Evolutionary conservation across 257 asterid species (phyloP).

Genomic region (Oldenlandia corymbosa): DNA sequence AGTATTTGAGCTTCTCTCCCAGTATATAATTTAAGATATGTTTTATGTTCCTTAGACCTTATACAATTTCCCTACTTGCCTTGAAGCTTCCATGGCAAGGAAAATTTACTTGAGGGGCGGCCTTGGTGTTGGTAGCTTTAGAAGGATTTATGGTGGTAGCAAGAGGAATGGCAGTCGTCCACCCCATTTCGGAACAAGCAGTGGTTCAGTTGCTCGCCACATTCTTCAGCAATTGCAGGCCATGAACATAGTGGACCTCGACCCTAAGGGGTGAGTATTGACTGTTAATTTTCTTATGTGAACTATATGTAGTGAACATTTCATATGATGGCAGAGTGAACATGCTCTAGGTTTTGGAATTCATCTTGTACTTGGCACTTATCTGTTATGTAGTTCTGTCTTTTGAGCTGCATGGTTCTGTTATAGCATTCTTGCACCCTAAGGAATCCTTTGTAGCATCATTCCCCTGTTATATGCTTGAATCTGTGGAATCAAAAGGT

Average conservation of each 20-base stretch:
- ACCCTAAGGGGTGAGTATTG: constrained; percentile 65
- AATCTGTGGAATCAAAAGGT: neutral
- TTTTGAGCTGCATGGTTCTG: neutral
- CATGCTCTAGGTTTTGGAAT: neutral
- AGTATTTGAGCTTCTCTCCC: neutral
- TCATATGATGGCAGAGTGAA: neutral
- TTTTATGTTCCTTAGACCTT: neutral
- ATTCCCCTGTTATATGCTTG: neutral
- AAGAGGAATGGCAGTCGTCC: constrained; percentile 93
- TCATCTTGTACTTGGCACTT: neutral
- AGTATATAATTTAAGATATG: neutral
- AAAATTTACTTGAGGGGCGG: constrained; percentile 88
- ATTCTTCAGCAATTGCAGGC: constrained; percentile 78
- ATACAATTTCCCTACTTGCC: neutral
- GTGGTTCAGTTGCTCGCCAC: constrained; percentile 88
- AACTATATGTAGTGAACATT: neutral
- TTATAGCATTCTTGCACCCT: neutral
- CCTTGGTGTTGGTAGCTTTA: constrained; percentile 80
- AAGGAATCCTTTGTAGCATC: neutral
- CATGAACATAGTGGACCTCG: constrained; percentile 68
- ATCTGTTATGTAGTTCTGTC: neutral
- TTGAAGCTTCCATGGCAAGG: constrained; percentile 91
- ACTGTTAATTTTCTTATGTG: neutral
- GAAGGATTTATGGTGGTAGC: constrained; percentile 93
- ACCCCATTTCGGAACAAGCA: constrained; percentile 83